A percentile compares a stretch with the other conserved stretches of the same genome.
phyloP scores from a whole-genome alignment of 371 early-diverging fungal genomes.

The Mortierella sp. region DNA sequence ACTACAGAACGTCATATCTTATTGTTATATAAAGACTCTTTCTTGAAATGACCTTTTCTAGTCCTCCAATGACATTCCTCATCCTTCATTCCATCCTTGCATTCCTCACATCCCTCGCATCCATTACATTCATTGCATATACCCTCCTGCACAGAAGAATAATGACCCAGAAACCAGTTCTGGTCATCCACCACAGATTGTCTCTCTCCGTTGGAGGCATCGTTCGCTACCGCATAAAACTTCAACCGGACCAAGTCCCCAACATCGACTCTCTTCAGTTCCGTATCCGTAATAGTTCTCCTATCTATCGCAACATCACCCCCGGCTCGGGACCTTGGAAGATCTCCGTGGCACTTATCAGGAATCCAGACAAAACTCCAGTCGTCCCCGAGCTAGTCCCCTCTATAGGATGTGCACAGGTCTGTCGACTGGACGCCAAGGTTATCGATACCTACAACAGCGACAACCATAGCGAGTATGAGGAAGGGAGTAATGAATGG shows the following conservation, averaged over 20 bases:
- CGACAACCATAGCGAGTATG: not conserved
- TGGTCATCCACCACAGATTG: constrained; percentile 31
- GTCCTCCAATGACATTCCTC: too few species aligned
- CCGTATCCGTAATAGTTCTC: constrained; percentile 36
- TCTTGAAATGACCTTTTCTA: too few species aligned
- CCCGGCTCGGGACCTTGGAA: constrained; percentile 53
- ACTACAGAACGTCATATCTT: too few species aligned
- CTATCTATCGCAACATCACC: constrained; percentile 36
- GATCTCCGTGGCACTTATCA: constrained; percentile 29
- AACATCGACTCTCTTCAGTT: constrained; percentile 37
- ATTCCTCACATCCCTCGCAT: not conserved
- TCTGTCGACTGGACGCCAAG: constrained; percentile 24
- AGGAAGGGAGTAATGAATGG: constrained; percentile 38
- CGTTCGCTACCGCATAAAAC: constrained; percentile 42
- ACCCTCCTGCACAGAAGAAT: not conserved
- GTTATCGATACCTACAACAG: not conserved
- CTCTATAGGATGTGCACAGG: constrained; percentile 36
- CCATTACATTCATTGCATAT: not conserved
- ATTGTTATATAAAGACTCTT: too few species aligned
- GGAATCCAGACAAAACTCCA: constrained; percentile 36
- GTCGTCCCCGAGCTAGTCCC: constrained; percentile 33
- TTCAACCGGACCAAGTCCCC: constrained; percentile 10
- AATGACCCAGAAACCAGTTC: constrained; percentile 32
- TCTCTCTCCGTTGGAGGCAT: constrained; percentile 49
- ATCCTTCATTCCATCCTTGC: too few species aligned